phyloP scores from a whole-genome alignment of 176 grass and related monocot species.

The Thalia dealbata region DNA sequence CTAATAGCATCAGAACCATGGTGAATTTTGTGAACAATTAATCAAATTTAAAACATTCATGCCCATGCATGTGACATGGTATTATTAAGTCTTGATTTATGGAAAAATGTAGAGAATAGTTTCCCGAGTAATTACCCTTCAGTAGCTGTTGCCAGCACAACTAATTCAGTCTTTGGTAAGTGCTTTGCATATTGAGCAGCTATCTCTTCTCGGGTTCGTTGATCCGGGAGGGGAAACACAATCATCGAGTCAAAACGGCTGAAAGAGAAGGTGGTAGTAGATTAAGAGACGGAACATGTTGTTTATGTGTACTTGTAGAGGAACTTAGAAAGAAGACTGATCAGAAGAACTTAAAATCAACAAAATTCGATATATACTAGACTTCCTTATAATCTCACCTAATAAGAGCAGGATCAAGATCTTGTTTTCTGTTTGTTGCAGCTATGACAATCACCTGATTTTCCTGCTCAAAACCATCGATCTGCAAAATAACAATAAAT shows the following conservation, averaged over 20 bases:
- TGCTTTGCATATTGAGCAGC: slow-evolving; percentile 85
- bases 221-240: slow-evolving; percentile 67
- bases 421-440: slow-evolving; percentile 97
- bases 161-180: slow-evolving; percentile 54
- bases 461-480: slow-evolving; percentile 94
- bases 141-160: slow-evolving; percentile 54
- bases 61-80: not conserved
- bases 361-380: not conserved
- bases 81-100: not conserved
- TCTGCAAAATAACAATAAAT: slow-evolving; percentile 41
- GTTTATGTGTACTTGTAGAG: not conserved
- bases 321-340: not conserved
- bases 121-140: slow-evolving; percentile 51
- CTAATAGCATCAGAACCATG: not conserved
- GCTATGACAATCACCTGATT: slow-evolving; percentile 73
- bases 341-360: not conserved
- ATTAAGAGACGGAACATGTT: not conserved
- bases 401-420: slow-evolving; percentile 92
- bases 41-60: not conserved
- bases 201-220: slow-evolving; percentile 67
- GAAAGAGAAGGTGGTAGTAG: slow-evolving; percentile 32
- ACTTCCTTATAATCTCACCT: slow-evolving; percentile 27
- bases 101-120: not conserved
- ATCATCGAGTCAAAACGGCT: slow-evolving; percentile 98
- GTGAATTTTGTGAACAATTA: not conserved